phyloP scores from a whole-genome alignment of 2,329 filamentous ascomycete species.

The Remersonia thermophila region DNA sequence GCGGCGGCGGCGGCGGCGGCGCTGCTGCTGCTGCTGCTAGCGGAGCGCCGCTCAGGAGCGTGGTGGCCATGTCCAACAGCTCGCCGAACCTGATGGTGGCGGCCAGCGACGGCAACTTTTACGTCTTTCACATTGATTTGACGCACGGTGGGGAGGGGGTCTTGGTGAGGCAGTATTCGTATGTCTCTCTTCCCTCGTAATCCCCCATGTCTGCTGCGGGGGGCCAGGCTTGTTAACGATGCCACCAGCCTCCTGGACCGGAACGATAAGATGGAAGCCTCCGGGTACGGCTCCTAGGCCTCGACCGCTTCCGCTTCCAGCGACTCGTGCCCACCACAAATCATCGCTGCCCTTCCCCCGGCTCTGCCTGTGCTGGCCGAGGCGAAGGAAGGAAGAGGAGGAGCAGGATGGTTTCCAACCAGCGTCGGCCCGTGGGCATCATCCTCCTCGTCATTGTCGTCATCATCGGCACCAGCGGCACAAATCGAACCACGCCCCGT shows the following conservation, averaged over 20 bases:
- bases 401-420: no score
- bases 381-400: no score
- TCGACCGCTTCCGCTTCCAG: not conserved
- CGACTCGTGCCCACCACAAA: no score
- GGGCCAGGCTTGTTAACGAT: not conserved
- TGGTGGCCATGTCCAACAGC: conserved; percentile 94
- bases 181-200: no score
- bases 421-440: no score
- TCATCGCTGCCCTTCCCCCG: no score
- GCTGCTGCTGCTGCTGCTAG: conserved; percentile 13
- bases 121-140: conserved; percentile 90
- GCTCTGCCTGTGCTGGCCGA: no score
- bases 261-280: conserved; percentile 42
- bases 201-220: not conserved
- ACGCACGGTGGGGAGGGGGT: conserved; percentile 89
- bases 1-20: conserved; percentile 17
- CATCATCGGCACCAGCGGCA: no score
- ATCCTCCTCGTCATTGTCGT: no score
- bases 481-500: no score
- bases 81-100: conserved; percentile 97
- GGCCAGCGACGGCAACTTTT: conserved; percentile 89
- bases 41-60: conserved; percentile 55
- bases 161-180: conserved; percentile 87
- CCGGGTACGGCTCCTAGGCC: conserved; percentile 29
- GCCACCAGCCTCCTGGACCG: conserved; percentile 37